Evolutionary conservation across 345 rosid species (phyloP), one percentile per base, ranked within the genome.

Genomic region (Streptanthus diversifolius): DNA sequence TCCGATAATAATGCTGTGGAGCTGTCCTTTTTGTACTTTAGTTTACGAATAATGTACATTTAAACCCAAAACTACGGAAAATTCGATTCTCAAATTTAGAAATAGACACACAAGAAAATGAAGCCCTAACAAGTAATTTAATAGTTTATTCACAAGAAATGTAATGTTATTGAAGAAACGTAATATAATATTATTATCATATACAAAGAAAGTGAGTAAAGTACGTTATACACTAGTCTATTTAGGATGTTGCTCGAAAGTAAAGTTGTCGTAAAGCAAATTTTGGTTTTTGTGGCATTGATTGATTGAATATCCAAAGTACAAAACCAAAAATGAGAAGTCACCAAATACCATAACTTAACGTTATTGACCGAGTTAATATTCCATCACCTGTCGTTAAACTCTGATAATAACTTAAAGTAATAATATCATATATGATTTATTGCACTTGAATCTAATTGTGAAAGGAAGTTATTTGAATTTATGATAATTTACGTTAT

Each of bases 241-340:
- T 35, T 55, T 22, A 17, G 13, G 65, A 25, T 35, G 49, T 57
- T 72, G 56, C 44, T 48, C 27, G 39, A 47, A 66, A 37, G 24
- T 7, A 33, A 45, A 74, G 39, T 37, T 73, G 40, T 35, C 56
- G 51, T 63, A 47, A 43, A 44, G 65, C 41, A 57, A 57, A 47
- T 2, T 47, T 45, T 66, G 35, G 70, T 18, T 18, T 36, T 14
- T 57, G 43, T 30, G 30, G 19, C 65, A 45, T 8, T 66, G 25
- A 37, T 29, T 35, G 18, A 33, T 9, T 18, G 61, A 12, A 39
- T 48, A 48, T 27, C 21, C 1, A 25, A 71, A 60, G 41, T 51
- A 37, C 53, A 22, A 32, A 30, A 29, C 48, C 25, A 8, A 15
- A 33, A n/a, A 36, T 10, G 3, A 24, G 5, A 32, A 63, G 43